A percentile compares a stretch with the other conserved stretches of the same genome.
phyloP scores from a whole-genome alignment of 768 basidiomycete species.

The Boletus pseudopeckii region DNA sequence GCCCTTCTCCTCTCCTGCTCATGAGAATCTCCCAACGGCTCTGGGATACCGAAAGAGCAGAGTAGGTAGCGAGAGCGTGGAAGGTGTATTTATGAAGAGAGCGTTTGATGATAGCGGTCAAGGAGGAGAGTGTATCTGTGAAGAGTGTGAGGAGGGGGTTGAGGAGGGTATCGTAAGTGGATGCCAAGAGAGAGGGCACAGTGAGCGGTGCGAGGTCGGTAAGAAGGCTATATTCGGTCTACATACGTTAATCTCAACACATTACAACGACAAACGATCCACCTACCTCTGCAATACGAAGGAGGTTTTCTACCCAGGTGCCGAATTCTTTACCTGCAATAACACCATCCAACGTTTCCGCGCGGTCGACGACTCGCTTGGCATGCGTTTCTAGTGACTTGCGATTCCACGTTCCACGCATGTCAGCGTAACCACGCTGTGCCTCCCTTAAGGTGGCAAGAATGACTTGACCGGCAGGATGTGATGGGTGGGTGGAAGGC shows the following conservation, averaged over 20 bases:
- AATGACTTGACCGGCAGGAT: slow-evolving; percentile 68
- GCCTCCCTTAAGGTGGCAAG: slow-evolving; percentile 67
- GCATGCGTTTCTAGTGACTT: slow-evolving; percentile 73
- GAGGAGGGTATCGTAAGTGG: slow-evolving; percentile 61
- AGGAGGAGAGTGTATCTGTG: slow-evolving; percentile 57
- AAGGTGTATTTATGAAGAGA: slow-evolving; percentile 77
- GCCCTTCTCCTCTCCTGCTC: slow-evolving; percentile 44
- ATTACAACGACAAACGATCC: not conserved
- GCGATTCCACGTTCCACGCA: slow-evolving; percentile 76
- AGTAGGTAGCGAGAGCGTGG: slow-evolving; percentile 71
- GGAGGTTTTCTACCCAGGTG: slow-evolving; percentile 61
- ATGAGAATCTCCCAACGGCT: slow-evolving; percentile 67
- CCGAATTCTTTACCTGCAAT: slow-evolving; percentile 68
- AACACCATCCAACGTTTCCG: slow-evolving; percentile 65
- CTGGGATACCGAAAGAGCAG: slow-evolving; percentile 54
- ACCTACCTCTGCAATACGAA: slow-evolving; percentile 64
- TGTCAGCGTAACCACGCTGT: slow-evolving; percentile 80
- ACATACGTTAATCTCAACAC: not conserved
- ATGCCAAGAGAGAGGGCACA: slow-evolving; percentile 44
- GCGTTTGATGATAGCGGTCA: slow-evolving; percentile 67
- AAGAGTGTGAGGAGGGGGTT: slow-evolving; percentile 64
- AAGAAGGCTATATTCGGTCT: slow-evolving; percentile 71
- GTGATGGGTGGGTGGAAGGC: slow-evolving; percentile 78
- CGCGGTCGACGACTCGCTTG: slow-evolving; percentile 64
- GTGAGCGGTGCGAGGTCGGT: slow-evolving; percentile 61